phyloP scores from a whole-genome alignment of 495 filamentous ascomycete species.

The Trichoderma gamsii region DNA sequence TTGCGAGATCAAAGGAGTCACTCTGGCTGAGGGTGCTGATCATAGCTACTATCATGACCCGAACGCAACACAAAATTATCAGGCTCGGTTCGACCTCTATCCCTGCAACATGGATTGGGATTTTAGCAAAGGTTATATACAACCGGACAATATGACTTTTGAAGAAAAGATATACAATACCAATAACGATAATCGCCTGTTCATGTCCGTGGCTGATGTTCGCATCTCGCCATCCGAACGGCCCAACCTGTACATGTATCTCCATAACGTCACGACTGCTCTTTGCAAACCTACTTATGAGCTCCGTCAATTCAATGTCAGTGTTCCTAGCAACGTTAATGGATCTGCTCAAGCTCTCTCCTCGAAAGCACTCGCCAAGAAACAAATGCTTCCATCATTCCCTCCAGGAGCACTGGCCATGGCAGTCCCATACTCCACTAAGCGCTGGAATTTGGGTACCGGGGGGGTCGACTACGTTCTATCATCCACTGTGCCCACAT shows the following conservation, averaged over 20 bases:
- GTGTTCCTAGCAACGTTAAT: background rate
- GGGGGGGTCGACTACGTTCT: slow-evolving; percentile 20
- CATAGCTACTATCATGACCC: slow-evolving; percentile 17
- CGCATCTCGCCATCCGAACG: slow-evolving; percentile 9
- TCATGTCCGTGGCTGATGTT: slow-evolving; percentile 20
- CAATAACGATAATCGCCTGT: slow-evolving; percentile 7
- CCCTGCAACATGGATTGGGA: slow-evolving; percentile 16
- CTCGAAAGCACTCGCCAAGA: slow-evolving; percentile 8
- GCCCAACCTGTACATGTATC: slow-evolving; percentile 15
- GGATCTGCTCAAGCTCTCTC: slow-evolving; percentile 13
- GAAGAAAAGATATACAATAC: background rate
- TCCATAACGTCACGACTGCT: slow-evolving; percentile 16
- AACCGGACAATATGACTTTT: background rate
- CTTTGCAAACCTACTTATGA: slow-evolving; percentile 19
- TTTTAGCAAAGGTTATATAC: background rate
- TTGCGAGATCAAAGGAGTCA: slow-evolving; percentile 17
- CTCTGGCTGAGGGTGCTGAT: slow-evolving; percentile 18
- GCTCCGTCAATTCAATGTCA: slow-evolving; percentile 15
- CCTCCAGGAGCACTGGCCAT: slow-evolving; percentile 16
- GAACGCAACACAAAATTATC: slow-evolving; percentile 19
- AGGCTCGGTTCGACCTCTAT: slow-evolving; percentile 19
- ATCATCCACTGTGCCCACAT: slow-evolving; percentile 18
- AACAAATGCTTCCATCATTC: background rate
- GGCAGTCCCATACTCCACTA: slow-evolving; percentile 12
- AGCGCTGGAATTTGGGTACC: slow-evolving; percentile 10